Conservation (phyloP, 257 asterid species). For the Thymus mandschuricus region DNA sequence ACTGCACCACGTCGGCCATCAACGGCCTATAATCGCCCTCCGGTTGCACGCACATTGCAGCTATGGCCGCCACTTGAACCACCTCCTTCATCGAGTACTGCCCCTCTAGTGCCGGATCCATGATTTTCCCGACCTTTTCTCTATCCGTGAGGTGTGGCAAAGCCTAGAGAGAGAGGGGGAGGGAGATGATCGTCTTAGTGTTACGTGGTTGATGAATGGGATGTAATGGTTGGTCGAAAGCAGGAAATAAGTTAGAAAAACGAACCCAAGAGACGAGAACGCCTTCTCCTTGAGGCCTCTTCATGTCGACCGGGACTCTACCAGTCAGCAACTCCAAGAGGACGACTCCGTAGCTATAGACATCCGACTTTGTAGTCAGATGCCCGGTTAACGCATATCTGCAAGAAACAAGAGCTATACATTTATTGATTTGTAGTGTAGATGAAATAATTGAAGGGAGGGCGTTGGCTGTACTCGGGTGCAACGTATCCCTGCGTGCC, state of each 20-base stretch:
- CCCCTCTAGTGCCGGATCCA: slow-evolving; percentile 86
- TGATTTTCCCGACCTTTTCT: slow-evolving; percentile 75
- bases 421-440: neutral
- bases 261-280: slow-evolving; percentile 93
- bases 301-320: slow-evolving; percentile 94
- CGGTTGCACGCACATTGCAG: slow-evolving; percentile 90
- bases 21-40: slow-evolving; percentile 95
- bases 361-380: slow-evolving; percentile 91
- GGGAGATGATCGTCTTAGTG: neutral
- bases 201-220: slow-evolving; percentile 1
- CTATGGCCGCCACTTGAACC: slow-evolving; percentile 88
- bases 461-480: slow-evolving; percentile 65
- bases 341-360: slow-evolving; percentile 92
- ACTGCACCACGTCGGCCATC: slow-evolving; percentile 92
- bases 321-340: slow-evolving; percentile 88
- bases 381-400: slow-evolving; percentile 95
- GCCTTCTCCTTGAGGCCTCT: slow-evolving; percentile 83
- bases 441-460: neutral
- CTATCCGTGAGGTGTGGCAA: slow-evolving; percentile 79
- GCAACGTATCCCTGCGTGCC: slow-evolving; percentile 99
- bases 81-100: slow-evolving; percentile 86
- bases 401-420: slow-evolving; percentile 15
- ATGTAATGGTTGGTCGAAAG: neutral
- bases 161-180: slow-evolving; percentile 46
- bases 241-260: slow-evolving; percentile 20